Percentiles rank a stretch among this genome's conserved stretches.
Evolutionary conservation across 2,329 filamentous ascomycete genomes (phyloP).

Genomic region (Colletotrichum truncatum): DNA sequence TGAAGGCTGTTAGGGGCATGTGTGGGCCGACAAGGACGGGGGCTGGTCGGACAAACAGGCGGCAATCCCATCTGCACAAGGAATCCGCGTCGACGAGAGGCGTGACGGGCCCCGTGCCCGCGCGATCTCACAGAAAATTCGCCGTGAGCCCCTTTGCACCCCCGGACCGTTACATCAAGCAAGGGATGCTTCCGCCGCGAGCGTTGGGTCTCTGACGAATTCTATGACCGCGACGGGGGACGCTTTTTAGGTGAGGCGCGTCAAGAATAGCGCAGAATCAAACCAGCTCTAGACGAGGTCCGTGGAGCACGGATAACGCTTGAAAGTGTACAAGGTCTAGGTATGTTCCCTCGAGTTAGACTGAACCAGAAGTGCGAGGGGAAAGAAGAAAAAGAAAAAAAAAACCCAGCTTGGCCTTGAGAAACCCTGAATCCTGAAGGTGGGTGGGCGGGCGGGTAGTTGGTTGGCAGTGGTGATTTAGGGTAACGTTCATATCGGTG

Average conservation of each 20-base stretch:
- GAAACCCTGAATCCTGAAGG: not conserved
- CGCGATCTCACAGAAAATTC: slow-evolving; percentile 32
- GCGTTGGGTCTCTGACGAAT: slow-evolving; percentile 26
- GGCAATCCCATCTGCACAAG: slow-evolving; percentile 29
- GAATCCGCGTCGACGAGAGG: slow-evolving; percentile 22
- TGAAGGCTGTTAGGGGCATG: slow-evolving; percentile 6
- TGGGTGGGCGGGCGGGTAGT: slow-evolving; percentile 3
- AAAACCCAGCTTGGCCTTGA: not conserved
- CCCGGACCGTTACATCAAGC: slow-evolving; percentile 29
- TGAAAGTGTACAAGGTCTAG: not conserved
- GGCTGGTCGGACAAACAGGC: slow-evolving; percentile 19
- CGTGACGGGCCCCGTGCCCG: slow-evolving; percentile 16
- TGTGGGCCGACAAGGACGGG: slow-evolving; percentile 29
- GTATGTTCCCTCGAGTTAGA: no score
- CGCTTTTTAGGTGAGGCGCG: slow-evolving; percentile 7
- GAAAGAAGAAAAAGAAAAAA: not conserved
- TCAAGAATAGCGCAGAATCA: slow-evolving; percentile 23
- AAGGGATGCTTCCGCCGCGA: slow-evolving; percentile 28
- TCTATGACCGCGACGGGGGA: slow-evolving; percentile 21
- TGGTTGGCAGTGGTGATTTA: slow-evolving; percentile 18
- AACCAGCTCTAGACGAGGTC: not conserved
- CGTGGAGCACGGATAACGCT: not conserved
- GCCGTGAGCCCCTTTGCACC: slow-evolving; percentile 26
- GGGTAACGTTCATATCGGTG: slow-evolving; percentile 18
- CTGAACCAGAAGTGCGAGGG: not conserved